Evolutionary conservation across 1,284 basidiomycete species (phyloP).

Genomic region (Trichosporon sp.): DNA sequence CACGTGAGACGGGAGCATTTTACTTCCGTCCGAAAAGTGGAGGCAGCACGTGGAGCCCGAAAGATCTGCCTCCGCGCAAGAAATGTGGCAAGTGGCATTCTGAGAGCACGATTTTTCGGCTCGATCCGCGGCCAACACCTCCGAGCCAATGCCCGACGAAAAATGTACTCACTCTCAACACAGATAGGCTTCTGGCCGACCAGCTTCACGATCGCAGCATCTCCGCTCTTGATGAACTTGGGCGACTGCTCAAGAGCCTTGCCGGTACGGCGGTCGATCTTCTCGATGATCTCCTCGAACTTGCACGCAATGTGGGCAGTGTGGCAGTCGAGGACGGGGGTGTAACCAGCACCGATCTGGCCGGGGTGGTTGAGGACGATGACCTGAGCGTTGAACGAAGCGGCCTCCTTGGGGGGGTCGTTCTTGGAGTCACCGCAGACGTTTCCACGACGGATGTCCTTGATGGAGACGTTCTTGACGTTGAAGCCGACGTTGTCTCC

Average conservation of each 20-base stretch:
- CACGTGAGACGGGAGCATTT: no score
- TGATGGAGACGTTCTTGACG: conserved; percentile 97
- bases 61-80: no score
- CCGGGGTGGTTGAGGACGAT: conserved; percentile 99
- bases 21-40: no score
- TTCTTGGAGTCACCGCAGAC: conserved; percentile 99
- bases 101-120: no score
- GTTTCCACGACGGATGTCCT: conserved; percentile 99
- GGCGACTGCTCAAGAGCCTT: conserved; percentile 58
- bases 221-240: conserved; percentile 97
- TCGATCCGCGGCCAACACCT: no score
- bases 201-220: conserved; percentile 93
- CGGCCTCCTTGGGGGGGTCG: conserved; percentile 98
- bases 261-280: conserved; percentile 98
- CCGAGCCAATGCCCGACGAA: no score
- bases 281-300: conserved; percentile 94
- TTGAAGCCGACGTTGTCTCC: conserved; percentile 86
- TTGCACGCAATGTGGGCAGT: conserved; percentile 99
- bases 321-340: conserved; percentile 99
- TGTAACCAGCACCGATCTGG: conserved; percentile 81
- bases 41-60: no score
- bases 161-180: no score
- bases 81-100: no score
- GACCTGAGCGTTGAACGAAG: conserved; percentile 99
- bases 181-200: conserved; percentile 56